A percentile compares a stretch with the other conserved stretches of the same genome.
phyloP scores from a whole-genome alignment of 78 protist species.

The Dictyostelium brefeldianum region DNA sequence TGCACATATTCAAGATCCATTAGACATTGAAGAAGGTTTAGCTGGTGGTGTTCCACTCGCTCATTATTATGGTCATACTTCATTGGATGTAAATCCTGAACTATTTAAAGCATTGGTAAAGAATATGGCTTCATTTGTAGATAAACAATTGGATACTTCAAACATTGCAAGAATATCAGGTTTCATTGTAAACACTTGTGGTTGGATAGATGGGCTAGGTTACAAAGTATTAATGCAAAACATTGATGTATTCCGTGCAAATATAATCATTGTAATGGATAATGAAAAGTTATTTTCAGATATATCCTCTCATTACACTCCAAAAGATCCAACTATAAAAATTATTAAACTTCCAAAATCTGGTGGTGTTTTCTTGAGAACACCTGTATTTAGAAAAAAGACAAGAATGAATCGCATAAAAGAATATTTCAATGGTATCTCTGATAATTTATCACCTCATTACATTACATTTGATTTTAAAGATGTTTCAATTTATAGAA shows the following conservation, averaged over 20 bases:
- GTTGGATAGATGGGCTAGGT: constrained; percentile 93
- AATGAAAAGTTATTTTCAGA: constrained; percentile 83
- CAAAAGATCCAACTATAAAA: not conserved
- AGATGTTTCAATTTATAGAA: constrained; percentile 61
- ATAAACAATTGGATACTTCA: constrained; percentile 13
- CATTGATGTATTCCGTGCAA: constrained; percentile 22
- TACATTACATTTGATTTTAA: constrained; percentile 39
- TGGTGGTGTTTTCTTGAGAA: constrained; percentile 79
- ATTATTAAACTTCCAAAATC: constrained; percentile 75
- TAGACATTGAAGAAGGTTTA: constrained; percentile 66
- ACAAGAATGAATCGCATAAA: constrained; percentile 59
- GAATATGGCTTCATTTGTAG: constrained; percentile 43
- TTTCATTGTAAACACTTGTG: constrained; percentile 88
- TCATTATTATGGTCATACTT: constrained; percentile 82
- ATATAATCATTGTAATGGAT: constrained; percentile 68
- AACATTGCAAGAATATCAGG: constrained; percentile 73
- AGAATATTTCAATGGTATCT: constrained; percentile 83
- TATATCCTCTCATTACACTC: not conserved
- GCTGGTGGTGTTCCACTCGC: constrained; percentile 73
- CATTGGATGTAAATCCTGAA: constrained; percentile 62
- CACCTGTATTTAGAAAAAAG: constrained; percentile 46
- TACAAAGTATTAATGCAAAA: constrained; percentile 55
- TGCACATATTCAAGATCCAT: constrained; percentile 53
- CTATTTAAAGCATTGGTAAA: constrained; percentile 56
- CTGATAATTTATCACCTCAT: constrained; percentile 72